Base-by-base conservation (phyloP, 83 land plant genomes). In the Thuja plicata region DNA sequence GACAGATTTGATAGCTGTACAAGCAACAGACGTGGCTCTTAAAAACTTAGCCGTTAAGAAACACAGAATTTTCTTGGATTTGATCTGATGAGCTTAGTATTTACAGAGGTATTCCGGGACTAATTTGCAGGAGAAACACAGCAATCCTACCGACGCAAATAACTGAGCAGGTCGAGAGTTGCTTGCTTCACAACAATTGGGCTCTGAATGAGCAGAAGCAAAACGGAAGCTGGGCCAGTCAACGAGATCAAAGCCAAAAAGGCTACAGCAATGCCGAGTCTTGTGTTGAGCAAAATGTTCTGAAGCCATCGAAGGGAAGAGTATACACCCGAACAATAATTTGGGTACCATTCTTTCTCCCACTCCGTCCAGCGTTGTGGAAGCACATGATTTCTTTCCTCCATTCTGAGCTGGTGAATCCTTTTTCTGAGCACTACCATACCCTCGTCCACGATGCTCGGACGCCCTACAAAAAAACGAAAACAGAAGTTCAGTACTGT, bases 401-500 rank as follows among this genome's bases (percentile, higher is more conserved):
- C 48, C 52, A 70, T 21, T 79, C 50, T 87, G 52, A 87, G 35
- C 82, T 87, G 54, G 21, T 87, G 88, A 2, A 87, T 73, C 35
- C 88, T 52, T 37, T 74, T 87, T 52, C 88, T 35, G 40, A 87
- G 79, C 57, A 77, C 83, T 13, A 77, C 9, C 79, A 87, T 70
- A 35, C 46, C 54, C 2, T 38, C 81, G 60, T 87, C 88, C 54
- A 87, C 83, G 34, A 30, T 74, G 78, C 78, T 74, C 27, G 78
- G 38, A 74, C 17, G 17, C 15, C 55, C 55, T 52, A 17, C 55
- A 13, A 11, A 3, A 1, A 52, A 52, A 52, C n/a, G 17, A 52
- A 52, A 52, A 52, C 55, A 13, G 0, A 13, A 52, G 55, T 13
- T 52, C 55, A 52, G 17, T 0, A 52, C 15, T 52, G 16, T 52